These are phyloP conservation scores for Pseudogymnoascus sp. DNA, from an alignment of 2,329 filamentous ascomycete genomes.

Conservation along the genomic window DNA sequence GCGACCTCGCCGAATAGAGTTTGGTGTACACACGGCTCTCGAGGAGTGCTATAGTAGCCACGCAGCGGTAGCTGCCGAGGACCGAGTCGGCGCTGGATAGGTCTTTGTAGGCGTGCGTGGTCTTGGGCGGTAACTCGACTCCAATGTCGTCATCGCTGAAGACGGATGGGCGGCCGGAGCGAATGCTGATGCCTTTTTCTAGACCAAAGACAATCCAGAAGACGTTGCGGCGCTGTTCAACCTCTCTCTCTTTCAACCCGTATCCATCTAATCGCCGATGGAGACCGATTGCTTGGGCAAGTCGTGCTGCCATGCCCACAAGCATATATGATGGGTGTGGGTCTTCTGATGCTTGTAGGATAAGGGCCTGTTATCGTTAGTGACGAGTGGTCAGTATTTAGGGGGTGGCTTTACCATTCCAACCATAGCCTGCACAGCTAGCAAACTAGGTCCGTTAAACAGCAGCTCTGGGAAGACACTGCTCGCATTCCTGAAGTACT, in stretches of 20 bases:
- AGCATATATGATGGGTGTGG: constrained; percentile 17
- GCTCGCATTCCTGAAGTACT: constrained; percentile 19
- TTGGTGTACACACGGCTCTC: constrained; percentile 19
- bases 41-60: constrained; percentile 17
- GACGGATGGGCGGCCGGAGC: constrained; percentile 19
- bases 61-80: constrained; percentile 6
- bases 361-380: constrained; percentile 4
- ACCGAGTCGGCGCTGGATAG: neutral
- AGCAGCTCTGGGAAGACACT: constrained; percentile 18
- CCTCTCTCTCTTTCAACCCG: constrained; percentile 13
- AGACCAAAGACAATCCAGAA: constrained; percentile 20
- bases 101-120: constrained; percentile 14
- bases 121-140: constrained; percentile 18
- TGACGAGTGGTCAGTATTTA: neutral
- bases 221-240: constrained; percentile 20
- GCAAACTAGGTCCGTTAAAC: constrained; percentile 16
- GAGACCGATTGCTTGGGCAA: constrained; percentile 19
- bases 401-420: constrained; percentile 13
- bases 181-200: constrained; percentile 16
- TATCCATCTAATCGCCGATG: constrained; percentile 17
- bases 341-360: constrained; percentile 11
- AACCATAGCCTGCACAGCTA: constrained; percentile 20
- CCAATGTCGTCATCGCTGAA: constrained; percentile 22
- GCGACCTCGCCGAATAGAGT: constrained; percentile 21
- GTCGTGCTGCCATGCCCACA: constrained; percentile 13